Evolutionary conservation across 176 grass and related monocot species (phyloP).

Genomic region (Avena atlantica): DNA sequence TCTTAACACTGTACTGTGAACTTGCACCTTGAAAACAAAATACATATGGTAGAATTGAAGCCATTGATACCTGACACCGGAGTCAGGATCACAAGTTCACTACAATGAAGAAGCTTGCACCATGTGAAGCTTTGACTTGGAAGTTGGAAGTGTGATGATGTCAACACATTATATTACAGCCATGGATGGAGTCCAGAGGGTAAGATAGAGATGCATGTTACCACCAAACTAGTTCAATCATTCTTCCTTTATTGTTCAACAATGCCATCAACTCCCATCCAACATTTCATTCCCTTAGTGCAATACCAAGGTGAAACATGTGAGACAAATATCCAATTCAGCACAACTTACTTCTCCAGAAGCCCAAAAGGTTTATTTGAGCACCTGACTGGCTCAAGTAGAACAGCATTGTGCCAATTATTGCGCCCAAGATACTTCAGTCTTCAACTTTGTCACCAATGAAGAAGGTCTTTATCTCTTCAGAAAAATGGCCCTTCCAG

Average conservation of each 20-base stretch:
- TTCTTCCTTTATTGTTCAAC: not conserved
- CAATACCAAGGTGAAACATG: slow-evolving; percentile 8
- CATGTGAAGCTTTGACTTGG: not conserved
- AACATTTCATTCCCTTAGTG: not conserved
- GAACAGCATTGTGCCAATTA: not conserved
- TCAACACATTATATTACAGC: not conserved
- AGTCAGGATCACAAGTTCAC: slow-evolving; percentile 25
- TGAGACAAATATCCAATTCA: slow-evolving; percentile 11
- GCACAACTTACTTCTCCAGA: slow-evolving; percentile 17
- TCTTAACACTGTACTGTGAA: not conserved
- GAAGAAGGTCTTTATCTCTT: slow-evolving; percentile 44
- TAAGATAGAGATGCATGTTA: not conserved
- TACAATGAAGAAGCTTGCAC: not conserved
- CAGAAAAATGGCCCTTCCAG: slow-evolving; percentile 66
- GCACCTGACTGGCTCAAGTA: not conserved
- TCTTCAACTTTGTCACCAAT: slow-evolving; percentile 51
- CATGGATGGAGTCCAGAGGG: not conserved
- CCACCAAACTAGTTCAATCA: not conserved
- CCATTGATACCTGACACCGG: not conserved
- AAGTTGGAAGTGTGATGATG: not conserved
- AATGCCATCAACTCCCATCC: slow-evolving; percentile 7
- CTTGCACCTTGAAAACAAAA: slow-evolving; percentile 29
- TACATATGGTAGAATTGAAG: not conserved
- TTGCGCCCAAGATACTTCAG: slow-evolving; percentile 42
- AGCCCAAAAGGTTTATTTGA: not conserved